Base-by-base conservation (phyloP, 139 green algal species). In the Picochlorum sp. region DNA sequence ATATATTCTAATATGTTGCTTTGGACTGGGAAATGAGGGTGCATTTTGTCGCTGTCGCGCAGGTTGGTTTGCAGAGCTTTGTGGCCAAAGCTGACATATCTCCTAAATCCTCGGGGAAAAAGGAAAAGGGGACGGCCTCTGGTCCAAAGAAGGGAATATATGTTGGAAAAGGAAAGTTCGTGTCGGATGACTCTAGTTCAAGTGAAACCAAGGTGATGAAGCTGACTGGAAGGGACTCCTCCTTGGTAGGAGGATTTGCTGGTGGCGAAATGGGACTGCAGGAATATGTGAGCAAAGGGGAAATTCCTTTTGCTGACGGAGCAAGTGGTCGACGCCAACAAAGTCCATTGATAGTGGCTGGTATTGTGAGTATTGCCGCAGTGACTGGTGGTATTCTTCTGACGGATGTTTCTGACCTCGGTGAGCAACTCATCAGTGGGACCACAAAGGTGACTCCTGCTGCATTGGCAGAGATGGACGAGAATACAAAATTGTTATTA, bases 181-280 rank as follows among this genome's bases (percentile, higher is more conserved):
- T 59, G 12, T 18, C 22, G 8, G 20, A 59, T 31, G 44, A 53
- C 24, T 24, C 33, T 13, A 43, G 14, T 18, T 36, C 20, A n/a
- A 59, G 53, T 45, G 35, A 50, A 7, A 28, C n/a, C 12, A 12
- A 30, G 18, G 24, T 59, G 18, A 45, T 59, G 20, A 59, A 59
- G 26, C 20, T 12, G 24, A 51, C 52, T 30, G 52, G 52, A 7
- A 20, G 52, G 5, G 52, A 59, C 26, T 51, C n/a, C 26, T 16
- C 20, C 25, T 29, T 84, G 4, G 82, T 79, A 1, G 87, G 87
- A 35, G 87, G 87, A 28, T 95, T 93, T 77, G 83, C 87, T 10
- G 87, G 83, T 25, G 87, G 87, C 26, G 87, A 95, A 74, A 31
- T 55, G 40, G 87, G 83, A 22, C 29, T 95, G 32, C 66, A 76